Evolutionary conservation across 805 yeast genomes (phyloP), one percentile per base, ranked within the genome.

Genomic region (Blastobotrys chiropterorum): DNA sequence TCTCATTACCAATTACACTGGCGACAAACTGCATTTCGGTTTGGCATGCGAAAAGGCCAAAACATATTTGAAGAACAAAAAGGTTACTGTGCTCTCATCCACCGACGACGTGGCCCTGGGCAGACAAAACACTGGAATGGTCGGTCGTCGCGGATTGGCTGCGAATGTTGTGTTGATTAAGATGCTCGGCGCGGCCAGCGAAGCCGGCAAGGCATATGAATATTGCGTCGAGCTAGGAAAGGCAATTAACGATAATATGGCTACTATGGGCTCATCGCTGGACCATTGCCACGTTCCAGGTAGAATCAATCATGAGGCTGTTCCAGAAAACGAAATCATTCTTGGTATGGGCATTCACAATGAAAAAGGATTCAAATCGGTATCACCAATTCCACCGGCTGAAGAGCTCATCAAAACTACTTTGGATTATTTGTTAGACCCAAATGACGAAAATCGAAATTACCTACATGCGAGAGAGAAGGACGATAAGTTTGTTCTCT

Each of bases 71-170:
- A 44, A 38, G 14, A 76, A 78, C 55, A 11, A 11, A 6, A 73
- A 79, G 40, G 83, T 85, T 20, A 89, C 83, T 55, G 73, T 86
- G 56, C 80, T 86, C 45, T 78, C 83, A 51, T 88, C 89, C 30
- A 85, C 88, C 44, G 97, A 90, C 65, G 97, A 90, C 66, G 96
- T 89, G 15, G 87, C 96, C 7, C 96, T 90, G 46, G 96, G 96
- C 7, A 75, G 85, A 59, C 76, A 82, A 21, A 89, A 89, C 63
- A 90, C 90, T 64, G 89, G 86, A 19, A 79, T 86, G 74, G 97
- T 90, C 48, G 97, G 97, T 19, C 79, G 97, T 70, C 78, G 97
- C 69, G 97, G 96, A 22, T 74, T 90, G 53, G 94, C 97, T 0
- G 97, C 96, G 40, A 89, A 96, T 1, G 80, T 84, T 1, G 67